Percentiles rank a stretch among this genome's conserved stretches.
phyloP scores from a whole-genome alignment of 306 rosid species.

The Senna tora region DNA sequence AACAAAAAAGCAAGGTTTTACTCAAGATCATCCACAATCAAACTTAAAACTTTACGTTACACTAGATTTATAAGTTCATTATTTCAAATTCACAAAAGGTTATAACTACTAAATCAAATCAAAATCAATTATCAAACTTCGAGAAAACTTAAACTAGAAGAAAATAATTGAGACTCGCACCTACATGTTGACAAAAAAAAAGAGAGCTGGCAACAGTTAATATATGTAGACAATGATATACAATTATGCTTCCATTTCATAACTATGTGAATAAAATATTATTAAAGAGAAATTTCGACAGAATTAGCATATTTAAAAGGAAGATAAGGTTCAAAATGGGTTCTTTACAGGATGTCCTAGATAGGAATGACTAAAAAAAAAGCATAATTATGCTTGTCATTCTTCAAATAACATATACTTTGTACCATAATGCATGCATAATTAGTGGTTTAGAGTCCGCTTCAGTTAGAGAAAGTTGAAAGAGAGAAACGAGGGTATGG shows the following conservation, averaged over 20 bases:
- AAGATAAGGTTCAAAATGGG: neutral
- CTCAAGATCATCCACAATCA: neutral
- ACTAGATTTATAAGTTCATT: neutral
- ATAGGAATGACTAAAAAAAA: neutral
- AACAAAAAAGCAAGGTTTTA: neutral
- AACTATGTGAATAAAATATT: neutral
- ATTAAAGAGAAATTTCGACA: neutral
- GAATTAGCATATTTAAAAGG: neutral
- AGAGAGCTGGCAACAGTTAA: neutral
- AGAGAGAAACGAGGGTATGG: neutral
- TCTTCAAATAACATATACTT: neutral
- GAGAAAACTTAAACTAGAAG: neutral
- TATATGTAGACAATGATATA: neutral
- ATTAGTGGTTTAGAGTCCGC: neutral
- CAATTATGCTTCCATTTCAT: neutral
- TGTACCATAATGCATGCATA: neutral
- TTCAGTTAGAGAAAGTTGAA: neutral
- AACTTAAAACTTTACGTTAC: neutral
- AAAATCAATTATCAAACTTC: neutral
- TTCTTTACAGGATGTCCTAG: neutral
- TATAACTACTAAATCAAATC: neutral
- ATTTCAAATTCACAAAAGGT: constrained; percentile 1
- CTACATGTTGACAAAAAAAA: neutral
- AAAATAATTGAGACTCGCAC: neutral
- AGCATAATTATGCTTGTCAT: neutral